Base-by-base conservation (phyloP, 768 basidiomycete species). In the Goffeauzyma gilvescens region DNA sequence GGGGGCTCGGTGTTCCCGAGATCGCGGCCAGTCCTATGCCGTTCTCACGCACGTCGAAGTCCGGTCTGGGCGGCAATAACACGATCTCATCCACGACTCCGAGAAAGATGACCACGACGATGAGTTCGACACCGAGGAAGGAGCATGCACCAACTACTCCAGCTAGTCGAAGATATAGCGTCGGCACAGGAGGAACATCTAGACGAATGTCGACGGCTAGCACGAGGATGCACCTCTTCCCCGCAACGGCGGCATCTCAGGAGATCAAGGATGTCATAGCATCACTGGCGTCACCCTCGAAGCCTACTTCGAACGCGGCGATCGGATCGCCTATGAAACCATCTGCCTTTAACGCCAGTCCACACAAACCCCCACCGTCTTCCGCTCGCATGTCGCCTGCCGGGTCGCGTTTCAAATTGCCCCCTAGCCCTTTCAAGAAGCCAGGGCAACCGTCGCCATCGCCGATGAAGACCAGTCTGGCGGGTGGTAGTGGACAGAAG, bases 251-350 rank as follows among this genome's bases (percentile, higher is more conserved):
- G 17, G 44, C 44, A 1, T 38, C 36, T 17, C 21, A 45, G 24
- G 44, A 45, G 25, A 38, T 45, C 21, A 38, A 38, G 24, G 37
- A 38, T 10, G 24, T 13, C 4, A 27, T 59, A 39, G 50, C 52
- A 6, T 55, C 60, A 22, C 42, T 55, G 17, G 36, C 22, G 12
- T 56, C 57, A 3, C 57, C 57, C 2, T 41, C 42, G 22, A 54
- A 54, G 38, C 32, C 31, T 24, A 32, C 51, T n/a, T 40, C 54
- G 22, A 50, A 54, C 35, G 55, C 52, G 31, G 45, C 39, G 1
- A 9, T 52, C 14, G 56, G 50, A 1, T 43, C 50, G 4, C 46
- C 44, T 25, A 30, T 32, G 6, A 41, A n/a, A n/a, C n/a, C n/a
- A n/a, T n/a, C n/a, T n/a, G n/a, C n/a, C n/a, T n/a, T n/a, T n/a